Base-by-base conservation (phyloP, 495 filamentous ascomycete genomes). In the Aspergillus ostianus region DNA sequence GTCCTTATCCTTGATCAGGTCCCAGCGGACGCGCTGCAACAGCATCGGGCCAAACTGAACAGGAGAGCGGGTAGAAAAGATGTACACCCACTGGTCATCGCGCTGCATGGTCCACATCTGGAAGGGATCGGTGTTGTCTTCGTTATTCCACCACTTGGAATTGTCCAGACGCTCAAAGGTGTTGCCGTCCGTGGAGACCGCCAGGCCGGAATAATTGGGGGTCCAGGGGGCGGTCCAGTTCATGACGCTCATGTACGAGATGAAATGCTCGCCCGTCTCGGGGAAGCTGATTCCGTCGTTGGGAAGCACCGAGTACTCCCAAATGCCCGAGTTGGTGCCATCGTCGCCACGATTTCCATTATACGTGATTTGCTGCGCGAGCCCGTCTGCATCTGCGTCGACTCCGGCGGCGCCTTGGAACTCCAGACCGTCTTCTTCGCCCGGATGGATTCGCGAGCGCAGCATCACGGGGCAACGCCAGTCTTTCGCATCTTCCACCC, bases 81-180 rank as follows among this genome's bases (percentile, higher is more conserved):
- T 17, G 32, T 36, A 54, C 52, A 54, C 52, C 52, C 52, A 54
- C 12, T 54, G 23, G n/a, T 29, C 52, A n/a, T 54, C 52, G n/a
- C 52, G 52, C 52, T 54, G 52, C 52, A 54, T 54, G 4, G 52
- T 54, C 52, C 52, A 54, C 52, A 32, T 41, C 52, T 54, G 52
- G n/a, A 54, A 54, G 12, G 52, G 52, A 29, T 54, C 52, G 15
- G 12, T 44, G 18, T 54, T 54, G 27, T 32, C 27, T 10, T 32
- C 52, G 30, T 54, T 41, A 27, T 54, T 54, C 17, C n/a, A 29
- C 52, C 52, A 54, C 30, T 54, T 54, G 8, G 26, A 3, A 32
- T 32, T n/a, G 2, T 54, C 27, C 13, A 54, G 52, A 19, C 52
- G 52, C 13, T 17, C 21, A 19, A 54, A 54, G 27, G 12, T 54